Percentiles rank a stretch among this genome's conserved stretches.
Conservation (phyloP, 495 filamentous ascomycete species). For the Xylaria flabelliformis region DNA sequence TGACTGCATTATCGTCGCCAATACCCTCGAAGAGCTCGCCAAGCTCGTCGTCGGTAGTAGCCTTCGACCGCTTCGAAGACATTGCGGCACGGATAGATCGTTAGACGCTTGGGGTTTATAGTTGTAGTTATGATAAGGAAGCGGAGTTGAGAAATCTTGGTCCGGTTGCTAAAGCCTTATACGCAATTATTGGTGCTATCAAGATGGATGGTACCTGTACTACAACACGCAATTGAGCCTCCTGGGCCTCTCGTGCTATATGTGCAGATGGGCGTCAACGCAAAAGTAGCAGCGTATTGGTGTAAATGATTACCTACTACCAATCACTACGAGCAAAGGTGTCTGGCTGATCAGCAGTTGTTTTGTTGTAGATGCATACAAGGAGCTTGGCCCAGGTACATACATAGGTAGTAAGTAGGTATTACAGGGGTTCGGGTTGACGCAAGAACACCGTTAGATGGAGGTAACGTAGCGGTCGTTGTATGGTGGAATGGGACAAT, state of each 20-base stretch:
- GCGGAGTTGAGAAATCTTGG: conserved; percentile 4
- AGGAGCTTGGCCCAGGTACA: conserved; percentile 1
- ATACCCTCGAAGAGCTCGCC: conserved; percentile 82
- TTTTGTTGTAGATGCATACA: not conserved
- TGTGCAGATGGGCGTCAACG: not conserved
- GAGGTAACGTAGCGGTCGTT: not conserved
- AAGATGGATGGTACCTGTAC: not conserved
- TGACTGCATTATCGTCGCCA: conserved; percentile 54
- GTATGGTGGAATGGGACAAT: conserved; percentile 5
- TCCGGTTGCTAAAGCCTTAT: not conserved
- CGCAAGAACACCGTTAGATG: not conserved
- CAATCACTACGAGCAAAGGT: not conserved
- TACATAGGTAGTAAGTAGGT: too few relatives aligned
- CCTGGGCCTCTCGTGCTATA: conserved; percentile 1
- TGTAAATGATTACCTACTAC: not conserved
- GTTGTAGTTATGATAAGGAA: not conserved
- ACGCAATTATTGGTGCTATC: not conserved
- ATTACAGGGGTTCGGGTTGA: not conserved
- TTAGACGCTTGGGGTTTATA: not conserved
- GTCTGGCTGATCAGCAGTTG: not conserved
- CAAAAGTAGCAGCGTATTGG: not conserved
- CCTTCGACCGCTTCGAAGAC: conserved; percentile 51
- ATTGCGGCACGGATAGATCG: conserved; percentile 35
- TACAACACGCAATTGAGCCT: not conserved
- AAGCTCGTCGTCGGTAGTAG: conserved; percentile 76